phyloP scores from a whole-genome alignment of 768 basidiomycete genomes.

The Gloeostereum incarnatum region DNA sequence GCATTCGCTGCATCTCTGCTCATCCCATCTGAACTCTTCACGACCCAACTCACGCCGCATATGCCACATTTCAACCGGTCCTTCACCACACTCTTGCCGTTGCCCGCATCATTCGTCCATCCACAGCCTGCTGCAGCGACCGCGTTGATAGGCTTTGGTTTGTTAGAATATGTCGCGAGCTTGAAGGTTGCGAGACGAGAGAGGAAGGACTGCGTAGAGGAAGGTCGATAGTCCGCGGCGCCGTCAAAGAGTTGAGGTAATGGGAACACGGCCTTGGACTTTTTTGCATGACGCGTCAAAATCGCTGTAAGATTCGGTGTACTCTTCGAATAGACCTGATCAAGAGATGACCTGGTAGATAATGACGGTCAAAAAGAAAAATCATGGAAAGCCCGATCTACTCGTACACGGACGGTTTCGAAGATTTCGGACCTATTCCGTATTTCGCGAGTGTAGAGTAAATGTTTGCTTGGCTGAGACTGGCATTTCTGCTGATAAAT shows the following conservation, averaged over 20 bases:
- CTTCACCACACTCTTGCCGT: no score
- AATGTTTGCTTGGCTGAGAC: conserved; percentile 46
- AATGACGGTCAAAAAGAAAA: background rate
- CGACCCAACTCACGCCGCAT: conserved; percentile 67
- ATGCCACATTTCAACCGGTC: conserved; percentile 69
- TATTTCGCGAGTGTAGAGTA: conserved; percentile 79
- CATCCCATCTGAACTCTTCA: conserved; percentile 64
- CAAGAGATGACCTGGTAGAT: conserved; percentile 1
- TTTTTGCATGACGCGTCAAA: conserved; percentile 53
- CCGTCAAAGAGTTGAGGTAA: conserved; percentile 22
- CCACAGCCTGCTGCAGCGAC: conserved; percentile 78
- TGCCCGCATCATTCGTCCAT: conserved; percentile 77
- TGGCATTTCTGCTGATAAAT: conserved; percentile 44
- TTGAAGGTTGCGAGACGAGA: conserved; percentile 70
- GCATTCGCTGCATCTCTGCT: conserved; percentile 67
- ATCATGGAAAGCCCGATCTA: background rate
- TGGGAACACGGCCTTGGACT: conserved; percentile 30
- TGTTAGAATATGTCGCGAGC: conserved; percentile 72
- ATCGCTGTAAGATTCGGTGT: conserved; percentile 69
- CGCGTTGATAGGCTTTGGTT: conserved; percentile 63
- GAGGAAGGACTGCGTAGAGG: conserved; percentile 66
- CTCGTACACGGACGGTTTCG: conserved; percentile 19
- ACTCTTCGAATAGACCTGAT: conserved; percentile 22
- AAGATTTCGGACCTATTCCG: conserved; percentile 48
- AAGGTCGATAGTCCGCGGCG: conserved; percentile 71